A percentile compares a stretch with the other conserved stretches of the same genome.
These are phyloP conservation scores for Paecilomyces fulvus DNA, from an alignment of 2,329 filamentous ascomycete species.

Conservation along the genomic window DNA sequence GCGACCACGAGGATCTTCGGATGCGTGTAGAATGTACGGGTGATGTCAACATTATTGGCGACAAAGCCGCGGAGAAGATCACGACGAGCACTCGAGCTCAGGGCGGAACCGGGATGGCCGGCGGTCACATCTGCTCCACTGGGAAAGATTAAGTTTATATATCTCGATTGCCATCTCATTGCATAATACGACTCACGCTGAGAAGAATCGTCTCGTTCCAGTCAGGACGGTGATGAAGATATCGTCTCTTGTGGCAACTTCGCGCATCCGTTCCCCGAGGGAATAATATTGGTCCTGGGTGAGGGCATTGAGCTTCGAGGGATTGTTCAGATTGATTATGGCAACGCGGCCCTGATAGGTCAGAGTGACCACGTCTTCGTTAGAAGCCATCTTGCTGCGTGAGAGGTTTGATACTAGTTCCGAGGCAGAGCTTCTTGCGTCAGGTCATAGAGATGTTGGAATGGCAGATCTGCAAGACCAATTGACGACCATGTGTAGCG, in stretches of 20 bases:
- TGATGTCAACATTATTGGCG: slow-evolving; percentile 79
- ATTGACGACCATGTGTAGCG: neutral
- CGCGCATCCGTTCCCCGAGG: slow-evolving; percentile 62
- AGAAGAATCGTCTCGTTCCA: slow-evolving; percentile 74
- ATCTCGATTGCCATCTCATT: neutral
- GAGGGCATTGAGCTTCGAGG: slow-evolving; percentile 81
- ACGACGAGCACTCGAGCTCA: slow-evolving; percentile 37
- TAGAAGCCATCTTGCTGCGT: slow-evolving; percentile 3
- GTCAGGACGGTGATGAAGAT: slow-evolving; percentile 78
- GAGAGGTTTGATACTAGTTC: neutral
- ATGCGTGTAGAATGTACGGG: slow-evolving; percentile 83
- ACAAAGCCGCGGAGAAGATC: slow-evolving; percentile 65
- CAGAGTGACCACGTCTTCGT: slow-evolving; percentile 46
- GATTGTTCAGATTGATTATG: slow-evolving; percentile 77
- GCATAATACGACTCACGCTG: slow-evolving; percentile 54
- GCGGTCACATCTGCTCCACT: slow-evolving; percentile 74
- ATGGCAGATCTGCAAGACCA: neutral
- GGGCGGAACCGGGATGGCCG: slow-evolving; percentile 33
- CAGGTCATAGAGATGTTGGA: no score
- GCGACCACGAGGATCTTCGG: slow-evolving; percentile 88
- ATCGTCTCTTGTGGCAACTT: slow-evolving; percentile 70
- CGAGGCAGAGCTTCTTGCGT: no score
- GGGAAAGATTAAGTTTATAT: slow-evolving; percentile 2
- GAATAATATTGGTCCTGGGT: slow-evolving; percentile 65
- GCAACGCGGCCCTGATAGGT: slow-evolving; percentile 63